Base-by-base conservation (phyloP, 176 grass and related monocot genomes). In the Rhynchospora pubera region DNA sequence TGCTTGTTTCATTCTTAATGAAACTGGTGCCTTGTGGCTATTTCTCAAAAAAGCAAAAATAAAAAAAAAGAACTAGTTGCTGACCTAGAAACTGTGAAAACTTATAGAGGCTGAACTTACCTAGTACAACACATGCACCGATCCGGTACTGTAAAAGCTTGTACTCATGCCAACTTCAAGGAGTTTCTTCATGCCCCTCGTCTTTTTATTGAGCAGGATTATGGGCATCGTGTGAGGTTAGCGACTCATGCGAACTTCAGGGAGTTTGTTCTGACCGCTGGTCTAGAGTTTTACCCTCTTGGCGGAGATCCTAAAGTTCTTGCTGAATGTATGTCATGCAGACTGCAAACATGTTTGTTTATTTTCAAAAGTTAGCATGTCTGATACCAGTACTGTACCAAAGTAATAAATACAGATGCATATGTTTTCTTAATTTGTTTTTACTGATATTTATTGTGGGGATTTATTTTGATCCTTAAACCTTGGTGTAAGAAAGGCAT, bases 271-370 rank as follows among this genome's bases (percentile, higher is more conserved):
- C 76, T 89, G 52, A 90, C 93, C 60, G 76, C 90, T 68, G 90
- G 93, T 18, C 74, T 96, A 79, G 93, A 96, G 58, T 96, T 96
- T 84, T 96, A 92, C 59, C 90, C 90, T n/a, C 70, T 96, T 57
- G 93, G 90, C 47, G 90, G 93, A 89, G 93, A 96, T 65, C 93
- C 90, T 26, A 96, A 96, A 89, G 55, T 96, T 92, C 88, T 96
- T 90, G 93, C 88, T 82, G 90, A 86, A 90, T 96, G 93, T 92
- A 96, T 83, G 88, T 85, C 51, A 84, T 58, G 18, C 32, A 81
- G 21, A 53, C 70, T 52, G 19, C 46, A 22, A 73, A 71, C 32
- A 52, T 53, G 32, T 12, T 16, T 51, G 50, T 18, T 69, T 24
- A 13, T 50, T 23, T 72, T 72, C 16, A 69, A 69, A 7, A 45